Evolutionary conservation across 2,329 filamentous ascomycete species (phyloP).

Genomic region (Ceratocystis albifundus): DNA sequence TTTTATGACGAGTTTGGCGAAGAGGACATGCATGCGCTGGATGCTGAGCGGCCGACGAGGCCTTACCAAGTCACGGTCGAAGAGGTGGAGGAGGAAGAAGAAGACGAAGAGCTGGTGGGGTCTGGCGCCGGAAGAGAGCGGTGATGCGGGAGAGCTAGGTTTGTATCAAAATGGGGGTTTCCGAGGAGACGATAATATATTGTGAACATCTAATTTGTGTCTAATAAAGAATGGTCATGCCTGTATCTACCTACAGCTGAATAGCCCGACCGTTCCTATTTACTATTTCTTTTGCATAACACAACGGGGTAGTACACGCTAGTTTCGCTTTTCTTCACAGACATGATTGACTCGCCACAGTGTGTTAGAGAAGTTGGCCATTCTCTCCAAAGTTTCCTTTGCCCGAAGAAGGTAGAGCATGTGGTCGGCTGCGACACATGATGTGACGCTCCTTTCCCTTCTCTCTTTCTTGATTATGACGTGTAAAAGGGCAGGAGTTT

Average conservation of each 20-base stretch:
- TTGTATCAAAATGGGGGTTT: background rate
- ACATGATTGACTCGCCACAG: too few relatives aligned
- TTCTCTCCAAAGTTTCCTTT: too few relatives aligned
- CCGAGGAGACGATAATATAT: background rate
- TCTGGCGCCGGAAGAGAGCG: background rate
- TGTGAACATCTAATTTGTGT: background rate
- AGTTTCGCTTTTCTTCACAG: too few relatives aligned
- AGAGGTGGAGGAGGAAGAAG: background rate
- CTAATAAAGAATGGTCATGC: background rate
- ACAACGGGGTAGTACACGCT: background rate
- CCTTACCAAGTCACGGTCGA: background rate
- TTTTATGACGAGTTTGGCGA: conserved; percentile 5
- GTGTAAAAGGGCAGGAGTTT: background rate
- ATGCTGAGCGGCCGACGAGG: background rate
- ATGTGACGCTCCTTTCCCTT: background rate
- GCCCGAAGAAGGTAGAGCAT: conserved; percentile 5
- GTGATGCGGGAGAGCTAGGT: background rate
- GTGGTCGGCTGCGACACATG: background rate
- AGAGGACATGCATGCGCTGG: background rate
- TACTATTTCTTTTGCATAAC: background rate
- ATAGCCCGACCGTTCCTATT: too few relatives aligned
- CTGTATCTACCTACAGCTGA: too few relatives aligned
- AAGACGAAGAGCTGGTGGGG: background rate
- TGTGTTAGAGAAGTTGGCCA: too few relatives aligned
- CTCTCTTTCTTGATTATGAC: background rate